Evolutionary conservation across 192 early-diverging fungal genomes (phyloP), one percentile per base, ranked within the genome.

Genomic region (Thamnidium elegans): DNA sequence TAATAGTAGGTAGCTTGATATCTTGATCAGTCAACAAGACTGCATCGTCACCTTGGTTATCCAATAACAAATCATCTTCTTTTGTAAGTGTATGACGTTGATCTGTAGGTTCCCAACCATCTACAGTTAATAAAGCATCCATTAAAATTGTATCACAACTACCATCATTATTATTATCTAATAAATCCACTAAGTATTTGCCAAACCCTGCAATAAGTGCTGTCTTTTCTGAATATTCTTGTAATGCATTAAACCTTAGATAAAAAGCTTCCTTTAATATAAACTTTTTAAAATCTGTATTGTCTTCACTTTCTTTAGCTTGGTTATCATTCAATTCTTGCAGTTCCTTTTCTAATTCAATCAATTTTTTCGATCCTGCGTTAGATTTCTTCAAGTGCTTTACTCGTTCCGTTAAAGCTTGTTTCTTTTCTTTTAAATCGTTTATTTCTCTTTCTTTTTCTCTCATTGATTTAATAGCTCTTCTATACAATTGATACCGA

Each of bases 251-350:
- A 52, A 76, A 76, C 7, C 69, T 54, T 17, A 76, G 31, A 43
- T 76, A 76, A 45, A 76, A 76, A 3, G 74, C 74, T 43, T 76
- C 74, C 7, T 58, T 45, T 8, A 76, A 54, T 20, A 69, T 69
- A 65, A 76, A 76, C 20, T 70, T 66, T 51, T 76, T 76, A n/a
- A 76, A 76, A 54, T 71, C 69, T 13, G 47, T 63, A 39, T 10
- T 39, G 3, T 60, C 8, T 17, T 65, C 69, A n/a, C 32, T 64
- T 3, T 71, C 69, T 58, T 42, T 55, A 4, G 58, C 47, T 11
- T 55, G 63, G 10, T 62, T 52, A 1, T 55, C 43, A 0, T 26
- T 55, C 0, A 60, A 36, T 0, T 30, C 15, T 20, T n/a, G 7
- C 3, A 66, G 56, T 53, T 71, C 69, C 39, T 71, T 53, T 15